These are phyloP conservation scores for Dioscorea cayenensis DNA, from an alignment of 116 monocot species.

Conservation along the genomic window DNA sequence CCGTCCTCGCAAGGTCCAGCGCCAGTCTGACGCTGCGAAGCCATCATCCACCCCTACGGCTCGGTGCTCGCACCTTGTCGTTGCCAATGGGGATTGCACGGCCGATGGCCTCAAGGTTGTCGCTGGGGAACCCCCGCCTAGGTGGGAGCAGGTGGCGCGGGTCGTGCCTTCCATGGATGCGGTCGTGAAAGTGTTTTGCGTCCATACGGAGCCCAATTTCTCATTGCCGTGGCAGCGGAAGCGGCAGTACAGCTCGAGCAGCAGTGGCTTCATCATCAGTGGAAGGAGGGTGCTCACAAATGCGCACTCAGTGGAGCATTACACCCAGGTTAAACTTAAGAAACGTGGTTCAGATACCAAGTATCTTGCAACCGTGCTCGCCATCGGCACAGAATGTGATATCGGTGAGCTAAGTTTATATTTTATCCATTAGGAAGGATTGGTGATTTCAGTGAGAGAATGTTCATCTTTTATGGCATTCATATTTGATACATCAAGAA, in stretches of 20 bases:
- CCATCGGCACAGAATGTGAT: conserved; percentile 94
- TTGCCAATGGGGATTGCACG: conserved; percentile 9
- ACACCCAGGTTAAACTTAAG: conserved; percentile 97
- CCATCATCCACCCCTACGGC: background rate
- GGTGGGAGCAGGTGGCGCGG: conserved; percentile 56
- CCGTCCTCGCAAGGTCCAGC: conserved; percentile 23
- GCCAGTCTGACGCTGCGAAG: conserved; percentile 4
- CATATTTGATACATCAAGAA: too few relatives aligned
- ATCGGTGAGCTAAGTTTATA: conserved; percentile 38
- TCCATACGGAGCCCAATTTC: conserved; percentile 95
- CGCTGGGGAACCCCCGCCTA: conserved; percentile 15
- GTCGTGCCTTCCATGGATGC: conserved; percentile 75
- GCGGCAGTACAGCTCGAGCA: conserved; percentile 90
- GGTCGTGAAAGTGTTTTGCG: conserved; percentile 94
- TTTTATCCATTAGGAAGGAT: background rate
- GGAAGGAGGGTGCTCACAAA: conserved; percentile 85
- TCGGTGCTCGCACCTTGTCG: conserved; percentile 6
- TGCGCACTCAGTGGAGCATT: conserved; percentile 92
- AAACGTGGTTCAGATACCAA: conserved; percentile 95
- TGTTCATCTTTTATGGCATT: too few relatives aligned
- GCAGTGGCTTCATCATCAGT: conserved; percentile 75
- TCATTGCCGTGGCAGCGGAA: conserved; percentile 96
- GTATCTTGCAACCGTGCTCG: conserved; percentile 83
- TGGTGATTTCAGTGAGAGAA: background rate
- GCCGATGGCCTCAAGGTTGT: background rate